Evolutionary conservation across 345 rosid genomes (phyloP).

Genomic region (Arabidopsis suecica): DNA sequence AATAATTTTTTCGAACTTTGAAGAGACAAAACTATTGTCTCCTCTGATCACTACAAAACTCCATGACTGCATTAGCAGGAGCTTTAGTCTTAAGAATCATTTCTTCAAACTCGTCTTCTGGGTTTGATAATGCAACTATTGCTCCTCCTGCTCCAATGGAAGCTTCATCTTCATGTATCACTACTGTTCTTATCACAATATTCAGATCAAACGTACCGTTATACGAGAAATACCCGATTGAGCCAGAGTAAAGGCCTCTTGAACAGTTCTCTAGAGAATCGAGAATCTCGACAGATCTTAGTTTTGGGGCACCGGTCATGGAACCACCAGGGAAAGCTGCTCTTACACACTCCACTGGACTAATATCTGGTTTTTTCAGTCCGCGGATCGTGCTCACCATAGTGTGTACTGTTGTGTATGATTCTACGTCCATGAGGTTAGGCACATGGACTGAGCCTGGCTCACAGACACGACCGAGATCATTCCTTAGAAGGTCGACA

Average conservation of each 20-base stretch:
- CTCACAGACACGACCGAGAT: constrained; percentile 90
- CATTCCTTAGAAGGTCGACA: constrained; percentile 93
- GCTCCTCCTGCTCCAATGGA: constrained; percentile 96
- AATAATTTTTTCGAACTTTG: neutral
- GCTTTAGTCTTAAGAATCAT: constrained; percentile 85
- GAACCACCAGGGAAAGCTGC: constrained; percentile 98
- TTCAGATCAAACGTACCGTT: constrained; percentile 87
- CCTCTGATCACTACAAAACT: constrained; percentile 45
- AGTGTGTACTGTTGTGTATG: constrained; percentile 94
- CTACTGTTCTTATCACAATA: constrained; percentile 87
- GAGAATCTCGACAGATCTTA: constrained; percentile 87
- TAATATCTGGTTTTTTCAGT: constrained; percentile 59
- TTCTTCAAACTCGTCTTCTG: constrained; percentile 89
- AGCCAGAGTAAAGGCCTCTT: constrained; percentile 91
- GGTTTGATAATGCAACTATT: constrained; percentile 76
- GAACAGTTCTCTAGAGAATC: constrained; percentile 83
- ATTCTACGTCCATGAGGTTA: constrained; percentile 89
- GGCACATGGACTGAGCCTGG: constrained; percentile 97
- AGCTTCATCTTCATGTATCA: constrained; percentile 85
- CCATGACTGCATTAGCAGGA: constrained; percentile 73
- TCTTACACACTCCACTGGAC: constrained; percentile 71
- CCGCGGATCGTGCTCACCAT: constrained; percentile 95
- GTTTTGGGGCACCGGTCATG: constrained; percentile 98
- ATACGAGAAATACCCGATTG: constrained; percentile 87
- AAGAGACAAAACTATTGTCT: constrained; percentile 20